Evolutionary conservation across 371 early-diverging fungal species (phyloP), one percentile per base, ranked within the genome.

Genomic region (Circinella umbellata): DNA sequence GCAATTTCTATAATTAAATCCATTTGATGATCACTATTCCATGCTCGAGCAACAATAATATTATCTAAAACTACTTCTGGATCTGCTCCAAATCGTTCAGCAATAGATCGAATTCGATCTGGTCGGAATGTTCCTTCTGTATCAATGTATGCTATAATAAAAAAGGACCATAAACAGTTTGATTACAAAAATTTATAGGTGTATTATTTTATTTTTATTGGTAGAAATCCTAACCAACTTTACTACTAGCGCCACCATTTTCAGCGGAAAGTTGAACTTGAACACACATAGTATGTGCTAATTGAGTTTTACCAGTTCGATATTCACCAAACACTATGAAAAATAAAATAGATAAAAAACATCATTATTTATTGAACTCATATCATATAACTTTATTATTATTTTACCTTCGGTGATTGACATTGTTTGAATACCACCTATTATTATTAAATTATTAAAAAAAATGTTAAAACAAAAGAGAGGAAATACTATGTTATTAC

Each of bases 351-450:
- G n/a, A n/a, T n/a, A n/a, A n/a, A n/a, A n/a, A n/a, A n/a, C n/a
- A n/a, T n/a, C n/a, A n/a, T n/a, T n/a, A n/a, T n/a, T n/a, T n/a
- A n/a, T n/a, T n/a, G n/a, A n/a, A n/a, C 34, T 4, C 8, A 13
- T n/a, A 51, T 51, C 1, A 37, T 60, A 20, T 18, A 60, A 7
- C 11, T 34, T 14, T 8, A 4, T 38, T 42, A 37, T 36, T 17
- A 53, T 20, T 51, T 63, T 61, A 76, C 76, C 76, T 76, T 94
- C 95, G 5, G 98, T 97, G 64, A 97, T 93, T 11, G 93, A 89
- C 92, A 94, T 94, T 6, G 92, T 89, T 74, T 96, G 94, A 38
- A 97, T 85, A 0, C 97, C 97, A 20, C 97, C 95, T 89, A 38
- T 47, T 11, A 47, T 47, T 47, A 47, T 11, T 3, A 47, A 11